Base-by-base conservation (phyloP, 176 grass and related monocot species). In the Calamus simplicifolius region DNA sequence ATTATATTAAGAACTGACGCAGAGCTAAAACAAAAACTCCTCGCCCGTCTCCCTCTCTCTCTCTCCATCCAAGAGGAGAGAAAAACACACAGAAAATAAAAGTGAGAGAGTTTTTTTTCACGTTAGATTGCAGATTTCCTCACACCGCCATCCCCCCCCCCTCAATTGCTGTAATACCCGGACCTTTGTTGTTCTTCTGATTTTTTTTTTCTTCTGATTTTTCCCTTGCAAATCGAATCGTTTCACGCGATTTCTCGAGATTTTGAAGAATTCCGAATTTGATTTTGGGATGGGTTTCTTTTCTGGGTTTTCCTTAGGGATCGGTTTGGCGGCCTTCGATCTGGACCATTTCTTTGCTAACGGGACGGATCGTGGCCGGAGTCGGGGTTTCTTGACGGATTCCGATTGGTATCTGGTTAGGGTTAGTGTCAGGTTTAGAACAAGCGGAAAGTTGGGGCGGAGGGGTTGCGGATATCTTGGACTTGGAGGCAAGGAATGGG, bases 41-140 rank as follows among this genome's bases (percentile, higher is more conserved):
- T 43, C 35, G 7, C 35, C 10, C 35, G 3, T 29, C 28, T 29
- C 28, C 2, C 28, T 12, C 35, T 43, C 10, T 43, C 35, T 43
- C 12, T 43, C 5, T 3, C 8, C 2, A 10, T 12, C 2, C 8
- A 43, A 10, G 2, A 2, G 10, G 35, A 43, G 8, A 13, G 2
- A 43, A 16, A 68, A 26, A 6, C 43, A 54, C n/a, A n/a, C n/a
- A 56, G 51, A 15, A 66, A 51, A 28, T 25, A 30, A 16, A 10
- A 43, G 56, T 56, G 50, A 29, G 16, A 66, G 23, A 18, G 56
- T 0, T 51, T n/a, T n/a, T n/a, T n/a, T 43, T 43, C 35, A 43
- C 35, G 35, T 43, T 43, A 43, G 65, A 25, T 68, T 56, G 52
- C 65, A 68, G 65, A 68, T 68, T 56, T 35, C 52, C 27, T 68